phyloP scores from a whole-genome alignment of 2,329 filamentous ascomycete genomes.

The Botryotinia calthae region DNA sequence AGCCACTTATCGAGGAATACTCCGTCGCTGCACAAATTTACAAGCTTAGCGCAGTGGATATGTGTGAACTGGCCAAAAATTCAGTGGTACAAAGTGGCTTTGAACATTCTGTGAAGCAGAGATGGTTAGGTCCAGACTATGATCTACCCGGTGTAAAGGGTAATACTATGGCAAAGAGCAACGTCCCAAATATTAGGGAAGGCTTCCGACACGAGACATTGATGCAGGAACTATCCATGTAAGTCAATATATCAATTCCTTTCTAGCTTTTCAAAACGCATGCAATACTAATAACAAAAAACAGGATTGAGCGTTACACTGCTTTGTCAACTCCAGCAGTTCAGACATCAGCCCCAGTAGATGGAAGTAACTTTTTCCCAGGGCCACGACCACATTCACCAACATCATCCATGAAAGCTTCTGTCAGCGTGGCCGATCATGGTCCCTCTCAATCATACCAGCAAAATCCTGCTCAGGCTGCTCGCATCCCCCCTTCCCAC shows the following conservation, averaged over 20 bases:
- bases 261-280: neutral
- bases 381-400: slow-evolving; percentile 37
- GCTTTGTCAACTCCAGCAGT: slow-evolving; percentile 25
- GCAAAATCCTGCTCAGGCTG: slow-evolving; percentile 38
- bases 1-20: slow-evolving; percentile 96
- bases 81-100: slow-evolving; percentile 94
- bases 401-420: slow-evolving; percentile 38
- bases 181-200: slow-evolving; percentile 89
- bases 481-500: slow-evolving; percentile 33
- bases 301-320: slow-evolving; percentile 40
- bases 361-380: slow-evolving; percentile 31
- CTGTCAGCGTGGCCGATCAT: slow-evolving; percentile 20
- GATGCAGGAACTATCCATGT: slow-evolving; percentile 81
- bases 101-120: slow-evolving; percentile 81
- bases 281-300: slow-evolving; percentile 20
- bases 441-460: slow-evolving; percentile 31
- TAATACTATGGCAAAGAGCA: slow-evolving; percentile 93
- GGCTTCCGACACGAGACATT: slow-evolving; percentile 87
- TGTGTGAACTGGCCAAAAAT: slow-evolving; percentile 97
- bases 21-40: slow-evolving; percentile 98
- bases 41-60: slow-evolving; percentile 93
- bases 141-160: slow-evolving; percentile 75
- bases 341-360: slow-evolving; percentile 28
- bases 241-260: slow-evolving; percentile 40
- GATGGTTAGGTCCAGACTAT: slow-evolving; percentile 83